These are phyloP conservation scores for Ophioceras dolichostomum DNA, from an alignment of 2,329 filamentous ascomycete genomes.

Conservation along the genomic window DNA sequence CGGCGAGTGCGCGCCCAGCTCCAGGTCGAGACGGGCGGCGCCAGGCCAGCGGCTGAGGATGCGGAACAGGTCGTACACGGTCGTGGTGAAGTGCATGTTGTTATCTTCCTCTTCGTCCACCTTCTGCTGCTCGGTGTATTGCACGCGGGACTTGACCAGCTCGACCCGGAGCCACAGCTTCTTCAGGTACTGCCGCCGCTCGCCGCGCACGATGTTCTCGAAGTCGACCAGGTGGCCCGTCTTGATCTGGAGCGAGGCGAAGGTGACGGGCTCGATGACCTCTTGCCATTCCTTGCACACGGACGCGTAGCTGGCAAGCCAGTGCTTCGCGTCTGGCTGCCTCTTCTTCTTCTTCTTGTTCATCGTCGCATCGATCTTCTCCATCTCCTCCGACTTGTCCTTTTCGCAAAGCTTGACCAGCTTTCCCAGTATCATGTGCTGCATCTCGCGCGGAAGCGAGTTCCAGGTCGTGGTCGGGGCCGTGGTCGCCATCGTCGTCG, in stretches of 20 bases:
- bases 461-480: constrained; percentile 1
- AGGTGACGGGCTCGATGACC: constrained; percentile 13
- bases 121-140: constrained; percentile 9
- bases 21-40: constrained; percentile 9
- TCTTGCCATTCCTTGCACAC: constrained; percentile 15
- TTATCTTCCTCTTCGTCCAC: constrained; percentile 14
- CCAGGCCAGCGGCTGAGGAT: constrained; percentile 12
- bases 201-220: constrained; percentile 9
- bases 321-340: not conserved
- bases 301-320: constrained; percentile 11
- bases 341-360: not conserved
- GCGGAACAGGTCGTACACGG: constrained; percentile 12
- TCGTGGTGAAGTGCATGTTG: constrained; percentile 12
- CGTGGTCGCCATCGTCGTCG: too few species aligned
- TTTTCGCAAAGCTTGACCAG: not conserved
- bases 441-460: constrained; percentile 2
- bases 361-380: not conserved
- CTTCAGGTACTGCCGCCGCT: constrained; percentile 10
- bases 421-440: constrained; percentile 1
- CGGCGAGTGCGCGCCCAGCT: constrained; percentile 12
- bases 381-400: not conserved
- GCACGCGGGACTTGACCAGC: constrained; percentile 9
- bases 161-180: constrained; percentile 11
- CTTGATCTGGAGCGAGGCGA: constrained; percentile 10
- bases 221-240: constrained; percentile 9